These are phyloP conservation scores for Trypanosoma melophagium DNA, from an alignment of 208 protist species.

Conservation along the genomic window DNA sequence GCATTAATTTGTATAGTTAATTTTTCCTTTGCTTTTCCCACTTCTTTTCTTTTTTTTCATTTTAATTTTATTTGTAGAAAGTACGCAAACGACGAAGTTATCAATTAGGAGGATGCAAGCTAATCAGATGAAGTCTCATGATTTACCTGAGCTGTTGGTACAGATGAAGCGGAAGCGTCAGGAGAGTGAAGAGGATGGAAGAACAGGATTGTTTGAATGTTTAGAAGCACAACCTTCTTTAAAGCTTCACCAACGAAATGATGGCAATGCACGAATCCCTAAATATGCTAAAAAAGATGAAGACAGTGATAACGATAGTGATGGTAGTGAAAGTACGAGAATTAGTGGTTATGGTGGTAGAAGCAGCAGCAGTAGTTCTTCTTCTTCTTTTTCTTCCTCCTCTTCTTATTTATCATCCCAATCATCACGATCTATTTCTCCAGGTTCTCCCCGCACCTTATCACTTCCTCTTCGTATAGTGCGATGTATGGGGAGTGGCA, in stretches of 20 bases:
- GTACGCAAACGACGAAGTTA: background rate
- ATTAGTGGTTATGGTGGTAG: conserved; percentile 1
- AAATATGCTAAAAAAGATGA: no score
- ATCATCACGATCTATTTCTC: conserved; percentile 21
- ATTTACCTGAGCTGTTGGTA: background rate
- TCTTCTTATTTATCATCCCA: conserved; percentile 14
- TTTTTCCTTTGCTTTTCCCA: background rate
- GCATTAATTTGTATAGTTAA: no score
- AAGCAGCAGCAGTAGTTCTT: background rate
- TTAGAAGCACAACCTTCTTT: background rate
- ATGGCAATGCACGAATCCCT: no score
- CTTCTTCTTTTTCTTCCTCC: background rate
- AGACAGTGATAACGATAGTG: background rate
- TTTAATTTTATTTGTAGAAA: background rate
- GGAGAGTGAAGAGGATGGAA: background rate
- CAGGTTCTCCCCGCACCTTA: background rate
- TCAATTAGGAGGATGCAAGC: background rate
- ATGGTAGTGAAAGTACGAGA: background rate
- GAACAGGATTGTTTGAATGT: no score
- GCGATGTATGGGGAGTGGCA: conserved; percentile 20
- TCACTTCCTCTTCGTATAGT: conserved; percentile 21
- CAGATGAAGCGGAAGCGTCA: background rate
- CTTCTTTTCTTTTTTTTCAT: background rate
- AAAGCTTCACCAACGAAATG: background rate
- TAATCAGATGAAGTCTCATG: background rate